Evolutionary conservation across 352 stramenopile genomes (phyloP), one percentile per base, ranked within the genome.

Genomic region (Phytophthora sp.): DNA sequence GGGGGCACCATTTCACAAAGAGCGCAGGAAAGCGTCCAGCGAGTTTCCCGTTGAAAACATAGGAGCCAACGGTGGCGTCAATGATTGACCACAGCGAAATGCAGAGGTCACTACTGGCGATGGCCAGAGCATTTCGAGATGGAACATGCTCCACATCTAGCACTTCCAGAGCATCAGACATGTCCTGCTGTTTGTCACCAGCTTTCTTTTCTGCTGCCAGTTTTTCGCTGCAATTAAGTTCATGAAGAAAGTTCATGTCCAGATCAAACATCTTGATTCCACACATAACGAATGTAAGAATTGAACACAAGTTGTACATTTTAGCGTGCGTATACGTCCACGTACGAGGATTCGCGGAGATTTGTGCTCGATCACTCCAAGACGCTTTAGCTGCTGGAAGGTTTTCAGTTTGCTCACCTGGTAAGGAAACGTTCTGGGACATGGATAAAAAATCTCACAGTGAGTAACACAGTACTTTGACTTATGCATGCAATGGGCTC

Each of bases 41-140:
- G 20, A 94, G 81, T 35, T 88, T 86, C 38, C 77, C 74, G 4
- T 81, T 76, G 31, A 82, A 83, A 7, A 92, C 78, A 17, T 92
- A 92, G 5, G 79, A 79, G 15, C 82, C 78, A 1, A 75, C 76
- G 7, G 66, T 70, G 7, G 69, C 69, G 52, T 92, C 87, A 23
- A 92, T 78, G 38, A 92, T 79, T 5, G 77, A 84, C 82, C 82
- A 92, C 2, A 89, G 53, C 9, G 79, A 88, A 43, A 92, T 79
- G 8, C 59, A 66, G 31, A 81, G 52, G 35, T 92, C 79, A 43
- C 57, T 86, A 32, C 68, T 85, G 3, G 80, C 78, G 3, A 92
- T 55, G 1, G 77, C 82, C 24, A 88, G 65, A 9, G 71, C 58
- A 41, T 89, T 92, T 43, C 74, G 70, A 46, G 72, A 24, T 24